Evolutionary conservation across 2,329 filamentous ascomycete genomes (phyloP).

Genomic region (Fusarium burgessii): DNA sequence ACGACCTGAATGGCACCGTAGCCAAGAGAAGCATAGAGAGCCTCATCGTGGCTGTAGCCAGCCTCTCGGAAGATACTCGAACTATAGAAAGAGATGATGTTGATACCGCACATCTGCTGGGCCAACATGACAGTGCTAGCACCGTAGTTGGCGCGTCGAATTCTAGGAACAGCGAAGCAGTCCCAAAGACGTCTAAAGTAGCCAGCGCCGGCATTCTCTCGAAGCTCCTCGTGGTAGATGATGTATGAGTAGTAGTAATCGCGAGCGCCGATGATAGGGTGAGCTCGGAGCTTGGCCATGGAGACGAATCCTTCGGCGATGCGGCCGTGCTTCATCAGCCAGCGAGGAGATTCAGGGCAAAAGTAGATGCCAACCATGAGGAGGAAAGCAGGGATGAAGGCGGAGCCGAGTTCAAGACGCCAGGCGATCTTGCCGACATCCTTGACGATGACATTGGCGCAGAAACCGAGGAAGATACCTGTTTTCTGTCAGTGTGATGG

Average conservation of each 20-base stretch:
- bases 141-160: constrained; percentile 78
- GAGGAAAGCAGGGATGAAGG: constrained; percentile 69
- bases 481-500: rapidly evolving
- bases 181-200: constrained; percentile 65
- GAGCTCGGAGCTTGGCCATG: constrained; percentile 62
- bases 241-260: constrained; percentile 68
- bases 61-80: constrained; percentile 21
- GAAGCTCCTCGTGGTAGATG: constrained; percentile 57
- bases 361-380: constrained; percentile 67
- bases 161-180: constrained; percentile 75
- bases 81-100: constrained; percentile 55
- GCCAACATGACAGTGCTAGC: constrained; percentile 85
- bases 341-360: constrained; percentile 73
- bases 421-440: constrained; percentile 48
- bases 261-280: constrained; percentile 67
- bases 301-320: constrained; percentile 71
- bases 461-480: constrained; percentile 58
- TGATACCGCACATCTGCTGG: constrained; percentile 76
- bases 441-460: constrained; percentile 52
- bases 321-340: constrained; percentile 73
- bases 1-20: constrained; percentile 28
- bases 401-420: constrained; percentile 67
- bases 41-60: constrained; percentile 1
- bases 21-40: constrained; percentile 17
- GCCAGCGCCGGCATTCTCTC: constrained; percentile 53